Base-by-base conservation (phyloP, 176 grass and related monocot species). In the Saccharum officinarum region DNA sequence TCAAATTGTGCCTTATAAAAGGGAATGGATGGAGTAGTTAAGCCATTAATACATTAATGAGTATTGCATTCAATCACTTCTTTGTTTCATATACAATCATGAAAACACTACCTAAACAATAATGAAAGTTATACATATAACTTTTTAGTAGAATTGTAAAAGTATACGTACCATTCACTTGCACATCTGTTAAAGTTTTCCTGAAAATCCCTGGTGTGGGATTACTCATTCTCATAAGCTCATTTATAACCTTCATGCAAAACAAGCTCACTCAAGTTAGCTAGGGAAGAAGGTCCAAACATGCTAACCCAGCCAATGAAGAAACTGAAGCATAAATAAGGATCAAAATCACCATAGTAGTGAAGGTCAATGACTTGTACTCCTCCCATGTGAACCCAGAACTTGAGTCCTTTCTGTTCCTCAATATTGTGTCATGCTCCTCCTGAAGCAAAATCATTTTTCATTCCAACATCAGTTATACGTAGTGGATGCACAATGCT, bases 281-380 rank as follows among this genome's bases (percentile, higher is more conserved):
- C n/a, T 67, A 80, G 38, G 2, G 15, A 28, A 65, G 8, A 28
- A 46, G 16, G 0, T 52, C 49, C 49, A 52, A 52, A 52, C 49
- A 17, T 0, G 49, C 49, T 17, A 52, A 18, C 15, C 15, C 49
- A 80, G 2, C 13, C 28, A 2, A 73, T 46, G 26, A n/a, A 7
- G 49, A 52, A 52, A 52, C 2, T 1, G 49, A 52, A 72, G 1
- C 26, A 73, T 46, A 73, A 12, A 45, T 26, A 13, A 52, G 5
- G 5, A 17, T 9, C 8, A 33, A 52, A 18, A 50, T 49, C 18
- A 82, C 80, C 67, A 41, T 37, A 72, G 1, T 42, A 41, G 67
- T 82, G 67, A 82, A 82, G 26, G 67, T 72, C 6, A 82, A 20
- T 71, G 80, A 82, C 80, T 82, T 82, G 80, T 28, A 82, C 36